Evolutionary conservation across 352 stramenopile genomes (phyloP), one percentile per base, ranked within the genome.

Genomic region (Phytophthora citrophthora): DNA sequence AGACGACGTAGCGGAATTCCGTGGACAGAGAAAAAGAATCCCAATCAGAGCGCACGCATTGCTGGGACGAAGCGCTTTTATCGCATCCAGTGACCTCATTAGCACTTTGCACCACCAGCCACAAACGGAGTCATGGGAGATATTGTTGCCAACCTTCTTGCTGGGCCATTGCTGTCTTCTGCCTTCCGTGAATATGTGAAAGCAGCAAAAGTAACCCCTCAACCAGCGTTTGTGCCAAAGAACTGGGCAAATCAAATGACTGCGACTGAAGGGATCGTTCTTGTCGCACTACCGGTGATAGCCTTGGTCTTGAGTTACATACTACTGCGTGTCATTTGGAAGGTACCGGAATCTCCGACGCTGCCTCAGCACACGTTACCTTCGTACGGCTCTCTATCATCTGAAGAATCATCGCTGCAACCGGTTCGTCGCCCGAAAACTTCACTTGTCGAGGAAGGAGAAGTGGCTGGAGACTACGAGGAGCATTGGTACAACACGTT

Each of bases 311-410:
- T 88, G 40, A 84, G 77, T 52, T 83, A 90, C 69, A 61, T 91
- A 26, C 53, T 93, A 48, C 60, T 93, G 45, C 81, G 80, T 18
- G 36, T 91, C 12, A 66, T 91, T 27, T 92, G 83, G 81, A 81
- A 85, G 41, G 77, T 86, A 40, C 73, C 79, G 23, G 51, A 65
- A 18, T 63, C 67, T 12, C 31, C 52, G 23, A 27, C 57, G 23
- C 56, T 82, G 8, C 68, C 77, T 18, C 67, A 70, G 45, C 74
- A 78, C 54, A 61, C 61, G 16, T 12, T 67, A 34, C 61, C 67
- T 20, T 65, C 77, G 8, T 85, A 87, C 40, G 75, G 76, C 8
- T 47, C 78, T 27, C 13, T 68, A 24, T 15, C 47, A 18, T 36
- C 36, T 45, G 64, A 60, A 52, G 75, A 88, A 16, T 73, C 55